Percentiles rank a stretch among this genome's conserved stretches.
phyloP scores from a whole-genome alignment of 305 asterid genomes.

The Rubia tinctorum region DNA sequence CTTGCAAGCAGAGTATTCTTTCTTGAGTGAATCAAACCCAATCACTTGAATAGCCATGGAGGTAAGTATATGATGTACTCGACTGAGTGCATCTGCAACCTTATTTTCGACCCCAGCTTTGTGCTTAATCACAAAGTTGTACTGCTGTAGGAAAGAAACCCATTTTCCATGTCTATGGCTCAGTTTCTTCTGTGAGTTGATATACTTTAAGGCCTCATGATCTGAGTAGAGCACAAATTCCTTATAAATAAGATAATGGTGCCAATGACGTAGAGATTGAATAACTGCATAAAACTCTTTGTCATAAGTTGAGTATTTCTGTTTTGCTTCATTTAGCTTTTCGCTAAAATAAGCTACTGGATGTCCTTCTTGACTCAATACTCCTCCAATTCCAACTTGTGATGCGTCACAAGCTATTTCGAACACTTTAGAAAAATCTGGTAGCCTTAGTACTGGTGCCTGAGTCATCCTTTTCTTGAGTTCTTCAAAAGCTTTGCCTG shows the following conservation, averaged over 20 bases:
- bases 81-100: neutral
- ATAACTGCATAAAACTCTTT: neutral
- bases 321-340: conserved; percentile 2
- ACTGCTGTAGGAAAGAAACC: neutral
- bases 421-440: no score
- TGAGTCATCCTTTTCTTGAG: no score
- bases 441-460: no score
- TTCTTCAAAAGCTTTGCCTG: no score
- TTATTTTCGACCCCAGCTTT: neutral
- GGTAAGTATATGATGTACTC: neutral
- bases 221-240: neutral
- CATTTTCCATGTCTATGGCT: neutral
- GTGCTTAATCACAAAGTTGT: neutral
- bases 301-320: neutral
- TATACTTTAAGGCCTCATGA: neutral
- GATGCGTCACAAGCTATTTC: no score
- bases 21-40: neutral
- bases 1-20: neutral
- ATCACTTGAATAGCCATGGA: neutral
- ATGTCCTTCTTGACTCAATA: no score
- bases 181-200: neutral
- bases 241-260: neutral
- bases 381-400: no score
- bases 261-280: neutral
- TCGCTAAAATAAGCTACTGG: neutral